phyloP scores from a whole-genome alignment of 225 moss, liverwort and hornwort genomes.

The Bryum argenteum region DNA sequence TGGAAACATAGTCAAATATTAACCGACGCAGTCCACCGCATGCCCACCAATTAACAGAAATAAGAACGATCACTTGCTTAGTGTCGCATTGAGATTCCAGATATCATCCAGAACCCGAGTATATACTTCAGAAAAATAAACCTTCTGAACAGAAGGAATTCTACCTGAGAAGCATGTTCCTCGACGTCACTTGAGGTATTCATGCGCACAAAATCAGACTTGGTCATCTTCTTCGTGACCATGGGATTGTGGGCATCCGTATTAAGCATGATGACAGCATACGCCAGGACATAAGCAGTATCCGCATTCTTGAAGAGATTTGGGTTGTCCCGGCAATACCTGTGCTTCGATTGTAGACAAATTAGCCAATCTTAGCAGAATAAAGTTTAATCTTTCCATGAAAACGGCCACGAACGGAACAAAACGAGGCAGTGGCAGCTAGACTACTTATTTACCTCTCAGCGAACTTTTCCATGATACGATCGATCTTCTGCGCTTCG shows the following conservation, averaged over 20 bases:
- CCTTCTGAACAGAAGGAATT: neutral
- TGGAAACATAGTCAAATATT: neutral
- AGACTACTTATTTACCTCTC: constrained; percentile 60
- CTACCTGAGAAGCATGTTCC: constrained; percentile 82
- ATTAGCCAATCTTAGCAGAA: constrained; percentile 20
- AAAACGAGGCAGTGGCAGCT: neutral
- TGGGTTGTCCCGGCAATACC: constrained; percentile 98
- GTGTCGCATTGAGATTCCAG: neutral
- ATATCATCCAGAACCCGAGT: neutral
- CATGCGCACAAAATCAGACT: constrained; percentile 91
- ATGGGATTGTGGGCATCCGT: constrained; percentile 99
- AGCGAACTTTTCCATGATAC: constrained; percentile 99
- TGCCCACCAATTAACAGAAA: neutral
- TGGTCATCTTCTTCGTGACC: constrained; percentile 95
- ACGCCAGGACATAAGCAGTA: constrained; percentile 93
- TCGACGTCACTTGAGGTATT: constrained; percentile 84
- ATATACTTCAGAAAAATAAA: neutral
- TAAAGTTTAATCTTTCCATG: constrained; percentile 6
- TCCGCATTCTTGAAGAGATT: constrained; percentile 94
- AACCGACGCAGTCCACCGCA: neutral
- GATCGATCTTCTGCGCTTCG: constrained; percentile 99
- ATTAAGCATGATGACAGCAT: constrained; percentile 98
- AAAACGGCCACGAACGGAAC: neutral
- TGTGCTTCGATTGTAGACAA: constrained; percentile 34
- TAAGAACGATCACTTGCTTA: neutral